These are phyloP conservation scores for Coniochaeta sp. DNA, from an alignment of 2,329 filamentous ascomycete species.

Conservation along the genomic window DNA sequence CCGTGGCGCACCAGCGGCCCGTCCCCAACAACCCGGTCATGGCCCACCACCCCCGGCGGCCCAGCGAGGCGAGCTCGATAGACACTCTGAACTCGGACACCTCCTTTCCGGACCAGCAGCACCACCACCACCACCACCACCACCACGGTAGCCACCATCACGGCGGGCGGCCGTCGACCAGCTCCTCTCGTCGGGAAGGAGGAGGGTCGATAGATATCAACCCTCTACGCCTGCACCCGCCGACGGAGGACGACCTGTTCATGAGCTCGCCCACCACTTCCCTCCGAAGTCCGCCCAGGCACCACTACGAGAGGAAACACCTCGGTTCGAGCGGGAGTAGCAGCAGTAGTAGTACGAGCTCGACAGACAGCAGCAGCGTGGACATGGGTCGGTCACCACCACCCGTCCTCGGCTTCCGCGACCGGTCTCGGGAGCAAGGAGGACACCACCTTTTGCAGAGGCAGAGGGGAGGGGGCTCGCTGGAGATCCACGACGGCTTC, in stretches of 20 bases:
- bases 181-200: no score
- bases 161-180: no score
- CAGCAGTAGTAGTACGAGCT: no score
- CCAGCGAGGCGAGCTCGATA: not conserved
- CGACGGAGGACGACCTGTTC: not conserved
- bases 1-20: not conserved
- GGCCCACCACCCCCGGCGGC: not conserved
- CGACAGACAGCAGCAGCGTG: not conserved
- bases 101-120: not conserved
- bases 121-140: no score
- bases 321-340: not conserved
- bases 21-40: not conserved
- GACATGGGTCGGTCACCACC: not conserved
- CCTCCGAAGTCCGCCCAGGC: not conserved
- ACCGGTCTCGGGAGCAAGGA: no score
- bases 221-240: not conserved
- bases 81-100: not conserved
- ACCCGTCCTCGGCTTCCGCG: no score
- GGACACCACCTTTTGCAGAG: no score
- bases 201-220: not conserved
- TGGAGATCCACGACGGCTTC: not conserved
- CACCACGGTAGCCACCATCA: no score
- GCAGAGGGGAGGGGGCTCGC: no score
- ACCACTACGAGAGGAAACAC: not conserved
- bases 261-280: not conserved